Evolutionary conservation across 164 flowering plant species (phyloP).

Genomic region (Vitis amurensis): DNA sequence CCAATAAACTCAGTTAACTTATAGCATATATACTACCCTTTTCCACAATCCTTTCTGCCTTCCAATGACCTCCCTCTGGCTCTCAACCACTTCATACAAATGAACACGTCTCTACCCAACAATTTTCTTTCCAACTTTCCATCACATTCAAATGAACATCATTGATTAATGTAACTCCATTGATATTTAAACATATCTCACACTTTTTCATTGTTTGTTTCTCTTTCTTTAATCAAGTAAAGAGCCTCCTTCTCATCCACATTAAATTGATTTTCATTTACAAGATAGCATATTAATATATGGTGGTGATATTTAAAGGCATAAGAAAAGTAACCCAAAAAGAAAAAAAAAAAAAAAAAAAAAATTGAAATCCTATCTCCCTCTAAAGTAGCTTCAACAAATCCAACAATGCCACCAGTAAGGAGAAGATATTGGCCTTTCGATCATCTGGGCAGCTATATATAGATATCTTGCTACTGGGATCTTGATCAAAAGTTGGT

Average conservation of each 20-base stretch:
- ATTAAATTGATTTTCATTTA: conserved; percentile 19
- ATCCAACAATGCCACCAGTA: neutral
- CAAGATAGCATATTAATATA: conserved; percentile 12
- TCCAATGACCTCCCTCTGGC: neutral
- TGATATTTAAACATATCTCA: neutral
- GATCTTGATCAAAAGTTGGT: conserved; percentile 42
- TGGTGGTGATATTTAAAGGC: neutral
- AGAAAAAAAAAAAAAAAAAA: conserved; percentile 7
- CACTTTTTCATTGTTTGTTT: neutral
- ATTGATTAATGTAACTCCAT: neutral
- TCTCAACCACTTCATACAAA: conserved; percentile 19
- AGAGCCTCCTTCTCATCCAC: conserved; percentile 10
- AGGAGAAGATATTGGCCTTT: neutral
- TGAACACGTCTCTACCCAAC: neutral
- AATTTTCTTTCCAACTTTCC: neutral
- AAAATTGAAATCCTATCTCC: conserved; percentile 10
- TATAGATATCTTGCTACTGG: too few relatives aligned
- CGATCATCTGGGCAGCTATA: neutral
- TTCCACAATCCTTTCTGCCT: conserved; percentile 4
- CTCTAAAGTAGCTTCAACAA: conserved; percentile 9
- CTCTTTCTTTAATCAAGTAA: neutral
- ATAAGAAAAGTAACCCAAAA: neutral
- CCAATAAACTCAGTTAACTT: conserved; percentile 3
- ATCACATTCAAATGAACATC: neutral
- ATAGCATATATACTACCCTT: neutral